A percentile compares a stretch with the other conserved stretches of the same genome.
phyloP scores from a whole-genome alignment of 2,329 filamentous ascomycete genomes.

The Anthostomella pinea region DNA sequence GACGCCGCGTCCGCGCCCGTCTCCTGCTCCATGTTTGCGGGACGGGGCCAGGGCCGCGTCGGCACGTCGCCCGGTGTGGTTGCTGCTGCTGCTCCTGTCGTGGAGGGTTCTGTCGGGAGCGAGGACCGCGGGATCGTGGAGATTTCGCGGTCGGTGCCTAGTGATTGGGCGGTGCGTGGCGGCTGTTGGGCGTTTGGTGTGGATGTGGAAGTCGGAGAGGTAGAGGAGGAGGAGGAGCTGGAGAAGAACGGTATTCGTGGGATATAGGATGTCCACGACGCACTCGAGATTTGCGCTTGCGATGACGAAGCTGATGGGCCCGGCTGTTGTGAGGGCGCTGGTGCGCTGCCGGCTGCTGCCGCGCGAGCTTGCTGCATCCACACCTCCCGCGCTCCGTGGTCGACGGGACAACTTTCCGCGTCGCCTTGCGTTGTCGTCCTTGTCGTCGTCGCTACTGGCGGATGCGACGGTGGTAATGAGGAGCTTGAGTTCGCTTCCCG shows the following conservation, averaged over 20 bases:
- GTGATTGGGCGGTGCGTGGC: too few species aligned
- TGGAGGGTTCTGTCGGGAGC: constrained; percentile 32
- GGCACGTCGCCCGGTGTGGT: constrained; percentile 6
- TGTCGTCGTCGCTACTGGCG: constrained; percentile 15
- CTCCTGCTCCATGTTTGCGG: constrained; percentile 73
- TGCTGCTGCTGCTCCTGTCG: constrained; percentile 35
- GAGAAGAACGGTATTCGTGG: constrained; percentile 42
- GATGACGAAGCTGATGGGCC: constrained; percentile 26
- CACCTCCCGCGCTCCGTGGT: constrained; percentile 64
- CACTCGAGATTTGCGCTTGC: constrained; percentile 34
- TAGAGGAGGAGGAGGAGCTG: constrained; percentile 23
- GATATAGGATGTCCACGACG: constrained; percentile 45
- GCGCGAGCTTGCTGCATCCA: constrained; percentile 51
- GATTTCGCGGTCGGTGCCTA: constrained; percentile 68
- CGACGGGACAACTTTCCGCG: constrained; percentile 59
- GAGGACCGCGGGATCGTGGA: constrained; percentile 73
- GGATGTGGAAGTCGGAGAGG: constrained; percentile 3
- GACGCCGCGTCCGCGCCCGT: constrained; percentile 64
- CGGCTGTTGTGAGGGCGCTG: background rate
- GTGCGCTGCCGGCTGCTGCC: constrained; percentile 16
- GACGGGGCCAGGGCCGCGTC: too few species aligned
- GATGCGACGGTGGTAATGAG: constrained; percentile 29
- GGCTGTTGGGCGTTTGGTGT: constrained; percentile 9
- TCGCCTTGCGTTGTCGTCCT: constrained; percentile 2
- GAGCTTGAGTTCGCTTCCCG: constrained; percentile 37